These are phyloP conservation scores for Tetrapisispora namnaoensis DNA, from an alignment of 805 yeast genomes.

Conservation along the genomic window DNA sequence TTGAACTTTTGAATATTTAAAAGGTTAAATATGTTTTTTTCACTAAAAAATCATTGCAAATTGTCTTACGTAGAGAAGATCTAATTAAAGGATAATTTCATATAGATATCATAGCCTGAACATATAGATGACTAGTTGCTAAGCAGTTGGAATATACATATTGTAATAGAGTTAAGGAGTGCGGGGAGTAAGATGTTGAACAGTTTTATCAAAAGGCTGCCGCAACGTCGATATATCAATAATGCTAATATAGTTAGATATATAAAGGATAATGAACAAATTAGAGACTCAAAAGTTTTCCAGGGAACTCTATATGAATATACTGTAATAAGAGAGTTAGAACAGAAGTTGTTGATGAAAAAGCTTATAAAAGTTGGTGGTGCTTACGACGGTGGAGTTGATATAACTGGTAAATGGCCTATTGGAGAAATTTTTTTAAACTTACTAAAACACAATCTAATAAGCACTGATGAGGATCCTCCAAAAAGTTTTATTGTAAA, in stretches of 20 bases:
- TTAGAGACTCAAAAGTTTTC: constrained; percentile 23
- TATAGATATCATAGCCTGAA: too few species aligned
- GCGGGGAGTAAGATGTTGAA: background rate
- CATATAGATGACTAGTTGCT: too few species aligned
- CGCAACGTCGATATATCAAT: constrained; percentile 5
- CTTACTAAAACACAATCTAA: constrained; percentile 4
- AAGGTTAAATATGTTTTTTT: background rate
- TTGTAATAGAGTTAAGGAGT: background rate
- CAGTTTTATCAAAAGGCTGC: background rate
- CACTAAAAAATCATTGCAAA: background rate
- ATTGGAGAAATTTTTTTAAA: constrained; percentile 9
- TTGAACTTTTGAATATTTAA: too few species aligned
- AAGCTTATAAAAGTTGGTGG: constrained; percentile 24
- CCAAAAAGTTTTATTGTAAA: constrained; percentile 14
- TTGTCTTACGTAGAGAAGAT: too few species aligned
- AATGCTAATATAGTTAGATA: constrained; percentile 9
- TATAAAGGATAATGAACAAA: constrained; percentile 14
- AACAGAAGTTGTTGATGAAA: constrained; percentile 18
- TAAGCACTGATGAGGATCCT: background rate
- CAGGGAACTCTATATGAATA: constrained; percentile 29
- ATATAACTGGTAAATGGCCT: constrained; percentile 24
- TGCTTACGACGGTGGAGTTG: constrained; percentile 28
- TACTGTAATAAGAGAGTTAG: constrained; percentile 25
- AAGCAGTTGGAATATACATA: too few species aligned
- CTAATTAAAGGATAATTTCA: too few species aligned